Evolutionary conservation across 2,329 filamentous ascomycete species (phyloP).

Genomic region (Neofusicoccum laricinum): DNA sequence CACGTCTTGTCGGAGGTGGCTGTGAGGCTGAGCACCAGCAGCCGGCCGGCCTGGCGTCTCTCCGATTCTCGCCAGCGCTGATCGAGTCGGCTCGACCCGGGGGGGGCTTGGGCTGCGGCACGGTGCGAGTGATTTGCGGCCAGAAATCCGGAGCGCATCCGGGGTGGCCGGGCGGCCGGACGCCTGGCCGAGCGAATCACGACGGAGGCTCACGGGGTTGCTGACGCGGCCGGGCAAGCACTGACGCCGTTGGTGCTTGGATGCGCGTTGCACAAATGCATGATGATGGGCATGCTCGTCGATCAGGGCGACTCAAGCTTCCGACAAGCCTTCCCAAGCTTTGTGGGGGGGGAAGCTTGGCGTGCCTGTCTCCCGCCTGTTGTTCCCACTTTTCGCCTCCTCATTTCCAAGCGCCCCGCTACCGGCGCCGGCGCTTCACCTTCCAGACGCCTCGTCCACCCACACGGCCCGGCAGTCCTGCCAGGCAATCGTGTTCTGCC

Average conservation of each 20-base stretch:
- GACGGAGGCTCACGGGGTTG: not conserved
- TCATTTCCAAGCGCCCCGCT: not conserved
- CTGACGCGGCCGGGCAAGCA: not conserved
- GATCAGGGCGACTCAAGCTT: not conserved
- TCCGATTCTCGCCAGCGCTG: not conserved
- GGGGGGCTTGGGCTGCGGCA: not conserved
- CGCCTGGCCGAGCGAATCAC: not conserved
- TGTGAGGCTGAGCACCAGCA: not conserved
- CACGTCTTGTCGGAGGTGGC: not conserved
- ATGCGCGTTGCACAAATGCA: not conserved
- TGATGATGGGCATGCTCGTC: too few species aligned
- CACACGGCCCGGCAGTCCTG: not conserved
- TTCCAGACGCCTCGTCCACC: too few species aligned
- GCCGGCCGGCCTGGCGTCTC: not conserved
- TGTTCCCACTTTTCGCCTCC: conserved; percentile 2
- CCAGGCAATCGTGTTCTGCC: not conserved
- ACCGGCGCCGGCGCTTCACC: not conserved
- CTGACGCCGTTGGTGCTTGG: not conserved
- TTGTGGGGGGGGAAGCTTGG: conserved; percentile 10
- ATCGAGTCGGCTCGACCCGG: too few species aligned
- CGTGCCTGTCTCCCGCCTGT: not conserved
- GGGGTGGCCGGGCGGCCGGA: not conserved
- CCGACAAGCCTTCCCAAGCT: conserved; percentile 1
- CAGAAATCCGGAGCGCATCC: not conserved
- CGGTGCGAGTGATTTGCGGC: not conserved